These are phyloP conservation scores for Rhizopogon vesiculosus DNA, from an alignment of 768 basidiomycete species.

Conservation along the genomic window DNA sequence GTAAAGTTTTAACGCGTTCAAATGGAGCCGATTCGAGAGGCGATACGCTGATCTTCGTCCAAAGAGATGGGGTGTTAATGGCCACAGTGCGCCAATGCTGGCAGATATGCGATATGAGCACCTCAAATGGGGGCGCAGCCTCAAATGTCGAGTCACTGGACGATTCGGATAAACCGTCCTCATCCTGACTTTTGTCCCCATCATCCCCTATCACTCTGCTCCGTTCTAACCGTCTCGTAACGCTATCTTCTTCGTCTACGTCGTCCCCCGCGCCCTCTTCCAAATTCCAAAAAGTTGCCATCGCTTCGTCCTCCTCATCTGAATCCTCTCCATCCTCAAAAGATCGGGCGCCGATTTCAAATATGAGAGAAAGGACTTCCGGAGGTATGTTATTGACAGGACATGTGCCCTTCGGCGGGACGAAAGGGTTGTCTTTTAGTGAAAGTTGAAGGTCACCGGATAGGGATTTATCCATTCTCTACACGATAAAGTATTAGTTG, in stretches of 20 bases:
- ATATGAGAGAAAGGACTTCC: slow-evolving; percentile 55
- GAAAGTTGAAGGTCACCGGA: slow-evolving; percentile 9
- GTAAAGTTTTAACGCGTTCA: slow-evolving; percentile 37
- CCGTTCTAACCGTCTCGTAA: neutral
- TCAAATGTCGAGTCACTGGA: neutral
- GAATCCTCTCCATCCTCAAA: slow-evolving; percentile 28
- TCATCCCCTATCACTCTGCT: neutral
- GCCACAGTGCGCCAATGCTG: slow-evolving; percentile 52
- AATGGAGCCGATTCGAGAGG: slow-evolving; percentile 32
- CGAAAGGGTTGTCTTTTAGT: slow-evolving; percentile 42
- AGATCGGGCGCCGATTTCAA: slow-evolving; percentile 40
- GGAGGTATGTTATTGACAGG: slow-evolving; percentile 50
- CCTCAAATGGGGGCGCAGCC: slow-evolving; percentile 34
- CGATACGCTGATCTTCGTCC: slow-evolving; percentile 38
- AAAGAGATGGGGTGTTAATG: slow-evolving; percentile 49
- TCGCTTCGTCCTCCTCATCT: slow-evolving; percentile 30
- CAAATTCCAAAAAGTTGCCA: slow-evolving; percentile 20
- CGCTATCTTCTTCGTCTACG: slow-evolving; percentile 12
- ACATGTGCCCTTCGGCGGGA: slow-evolving; percentile 37
- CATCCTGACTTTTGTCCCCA: slow-evolving; percentile 2
- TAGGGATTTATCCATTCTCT: neutral
- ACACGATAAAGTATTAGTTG: neutral
- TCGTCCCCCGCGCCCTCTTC: slow-evolving; percentile 32
- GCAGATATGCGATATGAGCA: slow-evolving; percentile 61
- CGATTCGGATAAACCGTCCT: neutral